phyloP scores from a whole-genome alignment of 768 basidiomycete genomes.

The Ramaria sp. region DNA sequence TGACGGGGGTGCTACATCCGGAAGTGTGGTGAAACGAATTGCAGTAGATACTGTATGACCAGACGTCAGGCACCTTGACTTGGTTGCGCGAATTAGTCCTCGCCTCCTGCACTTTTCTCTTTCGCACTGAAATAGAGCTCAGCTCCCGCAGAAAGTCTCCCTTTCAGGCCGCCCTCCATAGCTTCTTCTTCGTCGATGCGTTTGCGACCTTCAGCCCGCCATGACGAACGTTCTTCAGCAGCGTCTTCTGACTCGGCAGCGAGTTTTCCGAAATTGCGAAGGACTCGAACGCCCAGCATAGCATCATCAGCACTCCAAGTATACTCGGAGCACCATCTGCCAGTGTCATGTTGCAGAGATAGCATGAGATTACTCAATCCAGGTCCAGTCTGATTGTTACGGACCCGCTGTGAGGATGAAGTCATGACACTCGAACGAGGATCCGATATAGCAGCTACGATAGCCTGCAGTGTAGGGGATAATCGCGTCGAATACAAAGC shows the following conservation, averaged over 20 bases:
- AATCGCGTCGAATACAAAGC: slow-evolving; percentile 81
- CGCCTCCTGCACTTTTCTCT: slow-evolving; percentile 87
- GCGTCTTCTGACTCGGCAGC: slow-evolving; percentile 26
- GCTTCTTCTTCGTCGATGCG: slow-evolving; percentile 94
- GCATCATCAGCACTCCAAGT: slow-evolving; percentile 90
- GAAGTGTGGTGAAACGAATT: slow-evolving; percentile 86
- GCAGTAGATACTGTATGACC: slow-evolving; percentile 70
- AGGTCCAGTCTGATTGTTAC: slow-evolving; percentile 17
- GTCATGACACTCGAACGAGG: slow-evolving; percentile 41
- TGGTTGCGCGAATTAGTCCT: slow-evolving; percentile 18
- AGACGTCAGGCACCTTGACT: neutral
- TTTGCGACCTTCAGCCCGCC: slow-evolving; percentile 35
- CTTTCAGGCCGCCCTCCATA: slow-evolving; percentile 82
- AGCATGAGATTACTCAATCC: slow-evolving; percentile 48
- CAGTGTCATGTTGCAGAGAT: slow-evolving; percentile 84
- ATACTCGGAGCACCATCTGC: slow-evolving; percentile 89
- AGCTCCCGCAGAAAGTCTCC: slow-evolving; percentile 84
- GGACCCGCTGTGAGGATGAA: slow-evolving; percentile 17
- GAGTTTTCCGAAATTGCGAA: slow-evolving; percentile 86
- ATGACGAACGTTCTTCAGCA: slow-evolving; percentile 21
- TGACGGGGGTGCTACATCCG: slow-evolving; percentile 63
- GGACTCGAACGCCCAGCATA: slow-evolving; percentile 81
- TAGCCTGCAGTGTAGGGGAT: slow-evolving; percentile 65
- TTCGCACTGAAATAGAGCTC: slow-evolving; percentile 91
- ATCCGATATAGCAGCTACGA: slow-evolving; percentile 82